Percentiles rank a stretch among this genome's conserved stretches.
Conservation (phyloP, 441 rosid species). For the Populus hybrid region DNA sequence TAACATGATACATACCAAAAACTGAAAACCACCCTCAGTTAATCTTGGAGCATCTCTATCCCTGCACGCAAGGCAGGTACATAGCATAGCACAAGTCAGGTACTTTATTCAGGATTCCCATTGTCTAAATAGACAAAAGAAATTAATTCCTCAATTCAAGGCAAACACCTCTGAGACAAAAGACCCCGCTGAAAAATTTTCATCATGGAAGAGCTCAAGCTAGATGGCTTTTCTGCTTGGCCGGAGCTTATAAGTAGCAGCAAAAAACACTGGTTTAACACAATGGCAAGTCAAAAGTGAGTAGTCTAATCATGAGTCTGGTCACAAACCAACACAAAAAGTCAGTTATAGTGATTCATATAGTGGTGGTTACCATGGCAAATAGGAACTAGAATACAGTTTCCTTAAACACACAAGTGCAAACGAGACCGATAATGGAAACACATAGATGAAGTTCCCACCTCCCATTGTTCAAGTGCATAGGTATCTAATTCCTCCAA, state of each 20-base stretch:
- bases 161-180: constrained; percentile 61
- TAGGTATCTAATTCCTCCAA: constrained; percentile 70
- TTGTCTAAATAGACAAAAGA: neutral
- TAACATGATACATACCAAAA: constrained; percentile 62
- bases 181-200: constrained; percentile 87
- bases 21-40: constrained; percentile 96
- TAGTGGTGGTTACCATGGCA: neutral
- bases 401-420: constrained; percentile 9
- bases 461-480: constrained; percentile 96
- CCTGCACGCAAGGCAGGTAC: constrained; percentile 36
- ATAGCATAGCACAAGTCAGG: constrained; percentile 7
- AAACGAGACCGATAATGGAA: constrained; percentile 8
- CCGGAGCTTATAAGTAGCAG: constrained; percentile 83
- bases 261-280: constrained; percentile 70
- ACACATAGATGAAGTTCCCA: constrained; percentile 33
- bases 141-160: neutral
- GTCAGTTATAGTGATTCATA: neutral
- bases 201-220: constrained; percentile 90
- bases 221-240: constrained; percentile 63
- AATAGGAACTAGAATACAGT: constrained; percentile 9
- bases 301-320: constrained; percentile 13
- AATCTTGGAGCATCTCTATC: constrained; percentile 76
- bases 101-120: constrained; percentile 11
- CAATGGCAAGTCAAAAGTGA: constrained; percentile 29
- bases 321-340: neutral